phyloP scores from a whole-genome alignment of 2,329 filamentous ascomycete genomes.

The Dendrostoma leiphaemia region DNA sequence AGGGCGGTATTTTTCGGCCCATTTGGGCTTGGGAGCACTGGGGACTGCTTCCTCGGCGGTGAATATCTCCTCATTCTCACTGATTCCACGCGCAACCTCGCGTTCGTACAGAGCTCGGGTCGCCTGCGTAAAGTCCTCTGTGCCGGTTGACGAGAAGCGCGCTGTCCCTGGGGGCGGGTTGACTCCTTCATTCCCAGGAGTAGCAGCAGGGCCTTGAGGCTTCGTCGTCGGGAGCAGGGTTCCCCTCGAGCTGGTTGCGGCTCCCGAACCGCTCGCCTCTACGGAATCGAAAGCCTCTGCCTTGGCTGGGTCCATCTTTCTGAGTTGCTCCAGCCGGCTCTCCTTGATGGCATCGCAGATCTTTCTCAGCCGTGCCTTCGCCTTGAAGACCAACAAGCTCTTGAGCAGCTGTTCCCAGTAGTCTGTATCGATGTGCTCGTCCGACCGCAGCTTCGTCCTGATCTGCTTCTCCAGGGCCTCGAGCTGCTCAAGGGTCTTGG shows the following conservation, averaged over 20 bases:
- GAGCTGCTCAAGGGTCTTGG: conserved; percentile 85
- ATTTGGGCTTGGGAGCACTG: conserved; percentile 64
- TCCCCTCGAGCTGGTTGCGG: conserved; percentile 36
- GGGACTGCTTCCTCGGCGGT: conserved; percentile 80
- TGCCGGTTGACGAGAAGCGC: conserved; percentile 66
- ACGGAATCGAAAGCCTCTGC: conserved; percentile 43
- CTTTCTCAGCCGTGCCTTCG: conserved; percentile 76
- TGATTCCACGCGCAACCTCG: conserved; percentile 85
- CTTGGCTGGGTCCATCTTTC: conserved; percentile 65
- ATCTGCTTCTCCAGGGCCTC: conserved; percentile 85
- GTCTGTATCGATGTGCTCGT: conserved; percentile 92
- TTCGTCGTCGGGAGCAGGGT: conserved; percentile 22
- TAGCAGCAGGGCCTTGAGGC: conserved; percentile 19
- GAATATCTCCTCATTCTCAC: conserved; percentile 95
- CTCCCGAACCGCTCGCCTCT: conserved; percentile 28
- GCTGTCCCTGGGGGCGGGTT: conserved; percentile 54
- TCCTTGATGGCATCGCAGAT: conserved; percentile 75
- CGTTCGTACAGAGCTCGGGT: conserved; percentile 89
- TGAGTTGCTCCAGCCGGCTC: conserved; percentile 64
- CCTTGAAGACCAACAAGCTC: conserved; percentile 86
- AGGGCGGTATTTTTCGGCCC: conserved; percentile 82
- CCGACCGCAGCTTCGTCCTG: conserved; percentile 76
- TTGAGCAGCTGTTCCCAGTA: conserved; percentile 95
- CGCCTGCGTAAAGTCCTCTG: conserved; percentile 81
- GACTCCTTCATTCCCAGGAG: conserved; percentile 28